Conservation (phyloP, 23 red algal genomes). For the Gracilaria domingensis region DNA sequence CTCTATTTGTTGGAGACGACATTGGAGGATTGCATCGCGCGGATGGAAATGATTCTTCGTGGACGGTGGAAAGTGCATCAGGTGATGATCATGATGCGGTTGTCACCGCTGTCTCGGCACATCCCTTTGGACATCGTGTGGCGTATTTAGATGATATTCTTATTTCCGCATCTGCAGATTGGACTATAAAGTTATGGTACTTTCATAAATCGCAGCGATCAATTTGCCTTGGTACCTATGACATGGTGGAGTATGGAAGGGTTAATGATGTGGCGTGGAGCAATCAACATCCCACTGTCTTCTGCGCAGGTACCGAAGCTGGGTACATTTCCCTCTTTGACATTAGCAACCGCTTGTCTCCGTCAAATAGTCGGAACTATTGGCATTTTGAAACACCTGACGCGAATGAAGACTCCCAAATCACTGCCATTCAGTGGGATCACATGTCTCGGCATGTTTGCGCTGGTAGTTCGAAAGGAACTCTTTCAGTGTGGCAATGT, state of each 20-base stretch:
- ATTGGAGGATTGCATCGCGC: constrained; percentile 15
- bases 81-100: constrained; percentile 14
- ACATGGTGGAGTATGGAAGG: constrained; percentile 42
- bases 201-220: constrained; percentile 18
- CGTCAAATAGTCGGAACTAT: background rate
- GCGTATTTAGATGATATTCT: constrained; percentile 40
- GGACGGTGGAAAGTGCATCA: constrained; percentile 7
- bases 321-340: constrained; percentile 47
- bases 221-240: constrained; percentile 22
- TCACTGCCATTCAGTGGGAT: constrained; percentile 39
- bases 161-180: constrained; percentile 43
- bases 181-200: constrained; percentile 55
- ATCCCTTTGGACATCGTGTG: constrained; percentile 32
- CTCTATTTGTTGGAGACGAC: constrained; percentile 27
- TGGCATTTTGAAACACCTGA: constrained; percentile 40
- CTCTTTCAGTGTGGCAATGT: constrained; percentile 32
- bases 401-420: background rate
- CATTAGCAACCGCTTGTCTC: constrained; percentile 23
- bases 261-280: constrained; percentile 55
- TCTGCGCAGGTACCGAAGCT: constrained; percentile 28
- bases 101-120: constrained; percentile 24
- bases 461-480: constrained; percentile 43
- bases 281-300: constrained; percentile 45
- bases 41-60: constrained; percentile 38
- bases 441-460: constrained; percentile 18